These are phyloP conservation scores for Gracilaria gracilis DNA, from an alignment of 23 red algal genomes.

Conservation along the genomic window DNA sequence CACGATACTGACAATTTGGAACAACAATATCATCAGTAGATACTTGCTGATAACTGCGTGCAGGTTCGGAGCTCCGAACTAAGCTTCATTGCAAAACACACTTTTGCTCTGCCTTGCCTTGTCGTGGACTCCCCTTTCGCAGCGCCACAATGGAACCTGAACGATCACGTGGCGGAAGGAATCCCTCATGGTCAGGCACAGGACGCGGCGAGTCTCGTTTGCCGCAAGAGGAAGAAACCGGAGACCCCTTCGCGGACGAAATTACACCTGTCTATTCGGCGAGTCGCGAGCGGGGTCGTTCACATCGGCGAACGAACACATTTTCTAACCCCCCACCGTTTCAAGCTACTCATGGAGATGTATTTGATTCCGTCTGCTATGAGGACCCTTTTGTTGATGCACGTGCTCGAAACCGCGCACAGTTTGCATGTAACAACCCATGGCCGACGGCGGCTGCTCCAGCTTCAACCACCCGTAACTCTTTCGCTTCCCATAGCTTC, in stretches of 20 bases:
- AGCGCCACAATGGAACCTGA: not conserved
- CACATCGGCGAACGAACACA: not conserved
- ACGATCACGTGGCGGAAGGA: not conserved
- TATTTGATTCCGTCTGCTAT: not conserved
- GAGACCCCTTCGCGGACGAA: conserved; percentile 17
- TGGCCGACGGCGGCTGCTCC: not conserved
- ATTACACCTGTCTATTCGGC: not conserved
- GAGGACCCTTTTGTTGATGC: conserved; percentile 31
- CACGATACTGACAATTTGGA: too few relatives aligned
- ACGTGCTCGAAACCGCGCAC: conserved; percentile 4
- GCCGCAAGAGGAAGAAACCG: not conserved
- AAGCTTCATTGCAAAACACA: too few relatives aligned
- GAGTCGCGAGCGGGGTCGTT: not conserved
- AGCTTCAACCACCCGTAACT: not conserved
- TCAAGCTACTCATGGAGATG: not conserved
- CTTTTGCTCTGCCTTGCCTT: too few relatives aligned
- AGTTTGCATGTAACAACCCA: not conserved
- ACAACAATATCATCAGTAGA: too few relatives aligned
- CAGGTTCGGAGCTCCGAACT: too few relatives aligned
- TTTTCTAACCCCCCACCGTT: not conserved
- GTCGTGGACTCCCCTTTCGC: too few relatives aligned
- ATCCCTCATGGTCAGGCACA: not conserved
- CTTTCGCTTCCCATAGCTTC: not conserved
- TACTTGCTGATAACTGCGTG: too few relatives aligned
- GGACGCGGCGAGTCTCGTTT: not conserved